A percentile compares a stretch with the other conserved stretches of the same genome.
These are phyloP conservation scores for Alternaria triticimaculans DNA, from an alignment of 2,329 filamentous ascomycete species.

Conservation along the genomic window DNA sequence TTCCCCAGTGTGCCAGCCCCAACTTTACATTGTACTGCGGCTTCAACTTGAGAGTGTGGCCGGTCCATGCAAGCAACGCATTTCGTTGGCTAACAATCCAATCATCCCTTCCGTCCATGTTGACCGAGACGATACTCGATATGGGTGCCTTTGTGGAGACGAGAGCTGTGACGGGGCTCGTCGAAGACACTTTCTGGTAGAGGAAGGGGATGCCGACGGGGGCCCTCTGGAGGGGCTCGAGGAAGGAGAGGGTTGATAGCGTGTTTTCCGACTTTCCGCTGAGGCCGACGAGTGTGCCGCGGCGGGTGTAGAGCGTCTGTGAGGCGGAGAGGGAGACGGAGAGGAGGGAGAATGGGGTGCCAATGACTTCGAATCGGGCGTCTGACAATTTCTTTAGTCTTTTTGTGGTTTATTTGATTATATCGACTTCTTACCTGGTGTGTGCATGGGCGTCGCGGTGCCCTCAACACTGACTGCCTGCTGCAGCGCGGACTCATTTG, in stretches of 20 bases:
- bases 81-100: conserved; percentile 92
- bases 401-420: neutral
- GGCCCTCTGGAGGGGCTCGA: conserved; percentile 82
- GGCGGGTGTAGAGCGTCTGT: conserved; percentile 88
- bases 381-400: conserved; percentile 60
- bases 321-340: conserved; percentile 93
- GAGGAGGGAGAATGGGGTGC: conserved; percentile 89
- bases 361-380: conserved; percentile 92
- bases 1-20: conserved; percentile 88
- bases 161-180: conserved; percentile 84
- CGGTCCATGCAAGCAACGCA: conserved; percentile 94
- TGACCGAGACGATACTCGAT: conserved; percentile 85
- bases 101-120: conserved; percentile 91
- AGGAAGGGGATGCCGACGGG: conserved; percentile 89
- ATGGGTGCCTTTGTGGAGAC: conserved; percentile 86
- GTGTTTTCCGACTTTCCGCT: conserved; percentile 91
- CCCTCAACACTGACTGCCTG: conserved; percentile 31
- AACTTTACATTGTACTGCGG: conserved; percentile 78
- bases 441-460: conserved; percentile 27
- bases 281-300: conserved; percentile 88
- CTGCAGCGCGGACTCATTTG: conserved; percentile 50
- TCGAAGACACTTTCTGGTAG: conserved; percentile 86
- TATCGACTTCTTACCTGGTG: conserved; percentile 32
- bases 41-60: conserved; percentile 78
- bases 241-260: conserved; percentile 84